phyloP scores from a whole-genome alignment of 192 early-diverging fungal genomes.

The Umbelopsis sp. region DNA sequence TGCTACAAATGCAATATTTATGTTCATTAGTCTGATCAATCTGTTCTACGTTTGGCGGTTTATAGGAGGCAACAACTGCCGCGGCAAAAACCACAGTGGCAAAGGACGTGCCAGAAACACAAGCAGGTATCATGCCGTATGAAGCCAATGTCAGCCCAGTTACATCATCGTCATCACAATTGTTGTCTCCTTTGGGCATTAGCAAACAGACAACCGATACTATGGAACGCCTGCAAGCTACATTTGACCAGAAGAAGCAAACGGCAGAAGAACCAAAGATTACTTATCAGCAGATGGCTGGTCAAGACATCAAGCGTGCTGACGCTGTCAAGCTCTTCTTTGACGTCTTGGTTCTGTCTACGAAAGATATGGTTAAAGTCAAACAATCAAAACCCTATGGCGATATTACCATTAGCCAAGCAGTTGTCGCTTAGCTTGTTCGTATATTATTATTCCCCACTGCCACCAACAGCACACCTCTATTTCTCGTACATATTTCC shows the following conservation, averaged over 20 bases:
- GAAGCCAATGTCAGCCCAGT: constrained; percentile 4
- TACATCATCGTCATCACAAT: constrained; percentile 32
- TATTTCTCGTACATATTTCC: constrained; percentile 8
- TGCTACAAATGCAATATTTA: neutral
- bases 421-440: neutral
- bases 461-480: neutral
- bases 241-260: constrained; percentile 42
- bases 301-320: constrained; percentile 51
- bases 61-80: too few species aligned
- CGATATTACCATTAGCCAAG: constrained; percentile 57
- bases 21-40: too few species aligned
- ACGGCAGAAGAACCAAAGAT: constrained; percentile 18
- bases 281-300: constrained; percentile 17
- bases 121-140: neutral
- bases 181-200: constrained; percentile 31
- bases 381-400: constrained; percentile 81
- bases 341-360: constrained; percentile 88
- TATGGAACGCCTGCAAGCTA: constrained; percentile 55
- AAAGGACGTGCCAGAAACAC: neutral
- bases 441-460: neutral
- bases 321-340: constrained; percentile 89
- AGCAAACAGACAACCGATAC: constrained; percentile 66
- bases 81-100: neutral
- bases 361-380: constrained; percentile 82
- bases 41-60: too few species aligned